Evolutionary conservation across 352 stramenopile genomes (phyloP), one percentile per base, ranked within the genome.

Genomic region (Nothophytophthora sp.): DNA sequence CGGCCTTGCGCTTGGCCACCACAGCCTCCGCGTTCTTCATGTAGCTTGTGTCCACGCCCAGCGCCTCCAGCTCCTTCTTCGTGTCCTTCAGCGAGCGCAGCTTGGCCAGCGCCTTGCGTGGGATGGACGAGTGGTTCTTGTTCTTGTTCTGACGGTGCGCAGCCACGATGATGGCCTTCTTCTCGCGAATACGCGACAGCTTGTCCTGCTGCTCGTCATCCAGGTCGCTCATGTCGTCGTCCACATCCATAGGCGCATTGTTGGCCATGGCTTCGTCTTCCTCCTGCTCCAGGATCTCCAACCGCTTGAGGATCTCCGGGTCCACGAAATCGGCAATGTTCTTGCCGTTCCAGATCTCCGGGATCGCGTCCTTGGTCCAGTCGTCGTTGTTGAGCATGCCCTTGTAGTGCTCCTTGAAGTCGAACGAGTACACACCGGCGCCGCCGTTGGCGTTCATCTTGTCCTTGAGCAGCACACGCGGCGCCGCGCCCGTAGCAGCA

Each of bases 311-410:
- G 68, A 99, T 99, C 29, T 99, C 96, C 8, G 96, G 83, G 64
- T 99, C 98, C 40, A 99, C 84, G 72, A 98, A 99, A 72, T 99
- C 98, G 39, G 92, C 88, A 81, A 99, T 96, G 74, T 99, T 99
- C 78, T 99, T 99, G 55, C 98, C 98, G 72, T 99, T 98, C 78
- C 98, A 97, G 69, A 99, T 99, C 75, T 99, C 94, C 5, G 98
- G 98, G 49, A 99, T 98, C 29, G 88, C 78, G 70, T 99, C 98
- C 63, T 95, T 96, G 33, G 88, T 91, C 95, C 96, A 99, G 38
- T 98, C 92, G 40, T 98, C 94, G 59, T 96, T 90, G 71, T 96
- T 85, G 43, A 99, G 91, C 81, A 93, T 90, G 38, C 87, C 88
- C 62, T 93, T 87, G 79, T 99, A 99, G 69, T 99, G 90, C 63